Percentiles rank a stretch among this genome's conserved stretches.
Conservation (phyloP, 768 basidiomycete genomes). For the Lepiota venenata region DNA sequence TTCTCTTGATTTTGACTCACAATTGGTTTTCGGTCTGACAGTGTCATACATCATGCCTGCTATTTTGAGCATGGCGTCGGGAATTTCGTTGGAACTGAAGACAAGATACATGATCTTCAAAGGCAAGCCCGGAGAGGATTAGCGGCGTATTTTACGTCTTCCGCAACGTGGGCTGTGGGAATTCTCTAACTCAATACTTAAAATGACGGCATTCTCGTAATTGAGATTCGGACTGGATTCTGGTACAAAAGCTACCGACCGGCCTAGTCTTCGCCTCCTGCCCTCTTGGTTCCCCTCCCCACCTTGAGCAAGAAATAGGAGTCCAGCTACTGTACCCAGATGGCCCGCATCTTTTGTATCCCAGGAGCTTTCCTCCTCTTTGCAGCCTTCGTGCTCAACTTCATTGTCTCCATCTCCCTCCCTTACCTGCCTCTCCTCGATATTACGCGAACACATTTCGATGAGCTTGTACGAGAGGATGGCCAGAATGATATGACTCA, state of each 20-base stretch:
- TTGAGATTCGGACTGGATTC: neutral
- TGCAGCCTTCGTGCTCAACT: conserved; percentile 59
- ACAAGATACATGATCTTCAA: neutral
- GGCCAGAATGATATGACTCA: conserved; percentile 32
- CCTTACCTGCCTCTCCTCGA: conserved; percentile 68
- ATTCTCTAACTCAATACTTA: neutral
- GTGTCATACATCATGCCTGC: no score
- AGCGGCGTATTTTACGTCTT: neutral
- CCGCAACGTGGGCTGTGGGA: conserved; percentile 4
- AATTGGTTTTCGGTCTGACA: no score
- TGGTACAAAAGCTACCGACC: conserved; percentile 3
- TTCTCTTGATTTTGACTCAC: no score
- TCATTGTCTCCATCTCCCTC: conserved; percentile 69
- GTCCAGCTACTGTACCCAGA: neutral
- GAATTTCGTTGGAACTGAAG: no score
- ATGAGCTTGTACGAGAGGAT: conserved; percentile 22
- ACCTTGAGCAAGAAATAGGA: neutral
- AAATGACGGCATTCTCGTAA: neutral
- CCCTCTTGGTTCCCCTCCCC: neutral
- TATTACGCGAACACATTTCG: conserved; percentile 56
- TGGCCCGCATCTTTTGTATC: conserved; percentile 53
- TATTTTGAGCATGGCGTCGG: no score
- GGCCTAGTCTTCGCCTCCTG: neutral
- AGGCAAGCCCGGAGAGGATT: neutral
- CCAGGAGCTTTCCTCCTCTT: conserved; percentile 54